phyloP scores from a whole-genome alignment of 2,329 filamentous ascomycete genomes.

The Thyridium curvatum region DNA sequence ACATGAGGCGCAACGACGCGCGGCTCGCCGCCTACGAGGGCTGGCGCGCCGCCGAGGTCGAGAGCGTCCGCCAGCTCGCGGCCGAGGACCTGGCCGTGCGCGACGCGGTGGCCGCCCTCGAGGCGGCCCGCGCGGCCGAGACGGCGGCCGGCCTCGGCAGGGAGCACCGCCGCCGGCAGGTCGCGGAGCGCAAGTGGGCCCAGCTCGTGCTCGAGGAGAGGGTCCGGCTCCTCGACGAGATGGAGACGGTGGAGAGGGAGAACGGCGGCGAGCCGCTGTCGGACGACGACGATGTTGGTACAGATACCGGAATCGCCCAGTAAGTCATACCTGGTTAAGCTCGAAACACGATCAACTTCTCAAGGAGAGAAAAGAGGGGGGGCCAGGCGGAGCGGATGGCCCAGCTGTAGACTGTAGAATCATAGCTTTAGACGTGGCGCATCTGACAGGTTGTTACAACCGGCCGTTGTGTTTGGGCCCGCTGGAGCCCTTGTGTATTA shows the following conservation, averaged over 20 bases:
- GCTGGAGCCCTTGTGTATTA: no score
- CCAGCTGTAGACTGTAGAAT: no score
- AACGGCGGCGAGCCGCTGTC: conserved; percentile 12
- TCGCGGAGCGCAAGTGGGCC: conserved; percentile 42
- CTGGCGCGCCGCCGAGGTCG: conserved; percentile 33
- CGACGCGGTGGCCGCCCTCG: conserved; percentile 35
- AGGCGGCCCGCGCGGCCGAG: conserved; percentile 21
- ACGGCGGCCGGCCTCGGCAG: conserved; percentile 17
- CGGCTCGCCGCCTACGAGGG: conserved; percentile 27
- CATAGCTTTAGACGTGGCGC: no score
- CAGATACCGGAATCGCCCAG: no score
- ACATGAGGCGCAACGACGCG: conserved; percentile 33
- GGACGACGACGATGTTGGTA: no score
- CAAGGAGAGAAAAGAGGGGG: no score
- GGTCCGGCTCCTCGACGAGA: conserved; percentile 30
- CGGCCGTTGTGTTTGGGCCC: no score
- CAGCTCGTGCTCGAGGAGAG: conserved; percentile 37
- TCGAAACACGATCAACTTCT: no score
- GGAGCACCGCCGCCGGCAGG: conserved; percentile 24
- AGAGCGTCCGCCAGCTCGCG: conserved; percentile 23
- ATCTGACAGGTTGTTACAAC: no score
- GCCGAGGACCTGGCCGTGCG: conserved; percentile 31
- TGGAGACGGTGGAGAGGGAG: conserved; percentile 36
- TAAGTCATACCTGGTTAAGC: no score
- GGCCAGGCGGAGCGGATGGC: no score